phyloP scores from a whole-genome alignment of 768 basidiomycete genomes.

The Phanerochaete carnosa region DNA sequence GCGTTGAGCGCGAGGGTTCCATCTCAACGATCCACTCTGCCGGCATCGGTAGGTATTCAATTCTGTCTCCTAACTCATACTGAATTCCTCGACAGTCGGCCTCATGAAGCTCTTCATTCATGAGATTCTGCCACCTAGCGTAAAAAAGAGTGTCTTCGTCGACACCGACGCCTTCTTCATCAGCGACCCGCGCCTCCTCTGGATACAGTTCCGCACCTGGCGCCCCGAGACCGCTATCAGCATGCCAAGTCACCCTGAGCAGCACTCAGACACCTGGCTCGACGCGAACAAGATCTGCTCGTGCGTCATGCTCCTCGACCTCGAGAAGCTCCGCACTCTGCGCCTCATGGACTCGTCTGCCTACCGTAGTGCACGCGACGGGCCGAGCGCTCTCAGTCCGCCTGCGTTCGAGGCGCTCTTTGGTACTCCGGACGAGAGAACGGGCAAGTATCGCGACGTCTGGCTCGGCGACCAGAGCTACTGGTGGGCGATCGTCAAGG shows the following conservation, averaged over 20 bases:
- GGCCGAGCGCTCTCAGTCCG: constrained; percentile 31
- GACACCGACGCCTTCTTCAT: constrained; percentile 53
- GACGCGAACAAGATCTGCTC: constrained; percentile 47
- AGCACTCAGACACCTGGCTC: constrained; percentile 37
- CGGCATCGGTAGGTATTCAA: constrained; percentile 39
- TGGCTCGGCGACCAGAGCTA: constrained; percentile 52
- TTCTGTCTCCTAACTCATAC: not conserved
- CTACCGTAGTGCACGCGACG: constrained; percentile 31
- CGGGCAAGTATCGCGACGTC: constrained; percentile 40
- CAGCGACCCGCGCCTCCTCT: constrained; percentile 42
- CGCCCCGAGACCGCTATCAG: constrained; percentile 35
- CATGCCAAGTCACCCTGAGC: constrained; percentile 44
- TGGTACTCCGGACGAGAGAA: constrained; percentile 32
- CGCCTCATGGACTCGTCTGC: constrained; percentile 46
- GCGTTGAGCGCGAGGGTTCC: constrained; percentile 43
- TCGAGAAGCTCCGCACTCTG: constrained; percentile 38
- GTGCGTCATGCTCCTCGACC: constrained; percentile 50
- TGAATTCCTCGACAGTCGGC: constrained; percentile 31
- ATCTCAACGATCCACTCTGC: constrained; percentile 45
- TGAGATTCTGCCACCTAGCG: constrained; percentile 41
- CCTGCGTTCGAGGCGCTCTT: constrained; percentile 42
- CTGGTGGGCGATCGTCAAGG: constrained; percentile 52
- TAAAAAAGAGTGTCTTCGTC: constrained; percentile 45
- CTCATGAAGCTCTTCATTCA: constrained; percentile 54
- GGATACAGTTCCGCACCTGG: constrained; percentile 37